Base-by-base conservation (phyloP, 805 yeast genomes). In the Maudiozyma bulderi region DNA sequence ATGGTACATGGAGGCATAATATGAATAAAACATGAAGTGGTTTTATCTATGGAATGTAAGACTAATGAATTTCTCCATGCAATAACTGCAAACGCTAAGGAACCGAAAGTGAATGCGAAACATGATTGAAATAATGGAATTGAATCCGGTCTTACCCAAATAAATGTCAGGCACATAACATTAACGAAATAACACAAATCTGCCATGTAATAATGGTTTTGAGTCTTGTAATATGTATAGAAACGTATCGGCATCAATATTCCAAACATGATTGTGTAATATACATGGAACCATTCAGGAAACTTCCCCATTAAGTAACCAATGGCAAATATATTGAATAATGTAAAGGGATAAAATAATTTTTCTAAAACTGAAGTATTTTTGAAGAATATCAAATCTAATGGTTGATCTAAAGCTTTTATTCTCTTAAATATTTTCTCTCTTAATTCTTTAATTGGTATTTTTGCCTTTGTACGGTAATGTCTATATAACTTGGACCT, bases 41-140 rank as follows among this genome's bases (percentile, higher is more conserved):
- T 87, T 65, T 91, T 91, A 55, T 91, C 99, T 52, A 91, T 77
- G 10, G 91, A 82, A 62, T 91, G 99, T 44, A 91, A 72, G 8
- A 91, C 98, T 48, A 91, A 72, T 6, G 96, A 89, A 64, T 91
- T 91, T 57, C 95, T 75, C 99, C 98, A 91, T 0, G 96, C 86
- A 42, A 91, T 81, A 26, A 91, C 96, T 0, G 97, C 97, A 76
- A 87, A 90, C 6, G 95, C 78, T 49, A 91, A 68, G 0, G 97
- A 87, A 1, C 98, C 99, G 69, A 84, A 81, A 1, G 93, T 76
- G 52, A 91, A 79, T 8, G 96, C 84, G 66, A 86, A 90, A 55
- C 95, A 88, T 2, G 91, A 77, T 13, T 86, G 79, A 67, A 84
- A 91, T 28, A 91, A 71, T 56, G 81, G 76, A 39, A 74, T 73